Percentiles rank a stretch among this genome's conserved stretches.
Evolutionary conservation across 495 filamentous ascomycete species (phyloP).

Genomic region (Annulohypoxylon maeteangense): DNA sequence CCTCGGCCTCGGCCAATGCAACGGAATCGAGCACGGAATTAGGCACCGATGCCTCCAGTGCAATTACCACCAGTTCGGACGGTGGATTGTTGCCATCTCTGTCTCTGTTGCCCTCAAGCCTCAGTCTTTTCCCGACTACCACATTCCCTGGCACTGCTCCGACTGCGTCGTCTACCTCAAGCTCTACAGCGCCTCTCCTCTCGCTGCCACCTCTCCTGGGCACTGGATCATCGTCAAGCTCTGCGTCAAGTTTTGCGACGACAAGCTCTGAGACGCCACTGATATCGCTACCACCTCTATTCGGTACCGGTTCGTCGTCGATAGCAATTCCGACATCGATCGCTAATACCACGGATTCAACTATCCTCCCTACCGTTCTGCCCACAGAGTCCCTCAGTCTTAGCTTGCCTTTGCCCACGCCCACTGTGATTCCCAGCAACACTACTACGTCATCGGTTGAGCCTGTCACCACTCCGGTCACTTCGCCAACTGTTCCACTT

Average conservation of each 20-base stretch:
- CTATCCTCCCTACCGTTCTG: background rate
- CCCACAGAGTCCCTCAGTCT: conserved; percentile 20
- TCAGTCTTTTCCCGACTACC: conserved; percentile 26
- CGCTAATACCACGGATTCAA: conserved; percentile 35
- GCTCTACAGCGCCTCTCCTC: conserved; percentile 10
- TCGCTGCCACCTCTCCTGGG: conserved; percentile 30
- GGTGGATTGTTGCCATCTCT: conserved; percentile 24
- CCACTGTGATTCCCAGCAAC: conserved; percentile 9
- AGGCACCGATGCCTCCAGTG: background rate
- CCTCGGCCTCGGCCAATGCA: conserved; percentile 27
- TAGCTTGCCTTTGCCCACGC: conserved; percentile 10
- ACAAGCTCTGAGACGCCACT: conserved; percentile 20
- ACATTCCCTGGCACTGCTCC: conserved; percentile 42
- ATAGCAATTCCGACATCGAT: conserved; percentile 21
- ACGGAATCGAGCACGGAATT: conserved; percentile 30
- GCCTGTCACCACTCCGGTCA: conserved; percentile 21
- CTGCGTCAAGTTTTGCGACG: too few species aligned
- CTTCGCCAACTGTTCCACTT: conserved; percentile 23
- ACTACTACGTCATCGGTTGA: conserved; percentile 32
- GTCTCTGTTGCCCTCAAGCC: conserved; percentile 13
- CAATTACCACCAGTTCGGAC: conserved; percentile 5
- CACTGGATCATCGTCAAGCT: conserved; percentile 23
- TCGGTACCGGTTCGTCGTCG: conserved; percentile 26
- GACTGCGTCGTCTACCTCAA: conserved; percentile 21
- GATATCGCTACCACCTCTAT: conserved; percentile 25